Base-by-base conservation (phyloP, 2,329 filamentous ascomycete genomes). In the Clonostachys sp. region DNA sequence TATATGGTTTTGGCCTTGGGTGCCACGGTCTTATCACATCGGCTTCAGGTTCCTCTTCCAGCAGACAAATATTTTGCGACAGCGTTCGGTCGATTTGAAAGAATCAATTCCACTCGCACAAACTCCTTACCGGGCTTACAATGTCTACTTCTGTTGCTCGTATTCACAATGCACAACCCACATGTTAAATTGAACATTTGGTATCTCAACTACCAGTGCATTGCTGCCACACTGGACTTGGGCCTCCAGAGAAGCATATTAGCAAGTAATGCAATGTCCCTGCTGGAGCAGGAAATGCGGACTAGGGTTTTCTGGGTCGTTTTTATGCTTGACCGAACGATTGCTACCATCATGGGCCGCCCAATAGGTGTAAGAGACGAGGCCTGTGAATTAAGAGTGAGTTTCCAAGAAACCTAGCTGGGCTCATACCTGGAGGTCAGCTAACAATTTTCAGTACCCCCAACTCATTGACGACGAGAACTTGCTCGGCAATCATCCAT, bases 281-380 rank as follows among this genome's bases (percentile, higher is more conserved):
- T 74, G 0, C 50, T 78, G 1, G 70, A 76, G 7, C 74, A 77
- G 39, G 76, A 81, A 50, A 73, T 79, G 67, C 62, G 77, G n/a
- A 76, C 74, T 0, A 62, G 77, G 3, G 68, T 79, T 5, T 80
- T 81, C 44, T 81, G 77, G 77, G 71, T 74, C 0, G 71, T 76
- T 5, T 75, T 77, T 24, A 72, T 65, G 0, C 62, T 81, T 5
- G 77, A 81, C 48, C 65, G 77, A 13, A 70, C 67, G 1, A 63
- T 80, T 34, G 72, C 72, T 4, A 81, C 75, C 0, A 79, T 77
- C 61, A 76, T 81, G 74, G 77, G 77, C 1, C 65, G 77, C 1
- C 77, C 77, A 0, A 76, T 81, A 45, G 76, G 76, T 0, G 54
- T 81, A 3, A 63, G 77, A 42, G 77, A 81, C 42, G 77, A 81